Conservation (phyloP, 2,329 filamentous ascomycete genomes). For the Graphilbum fragrans region DNA sequence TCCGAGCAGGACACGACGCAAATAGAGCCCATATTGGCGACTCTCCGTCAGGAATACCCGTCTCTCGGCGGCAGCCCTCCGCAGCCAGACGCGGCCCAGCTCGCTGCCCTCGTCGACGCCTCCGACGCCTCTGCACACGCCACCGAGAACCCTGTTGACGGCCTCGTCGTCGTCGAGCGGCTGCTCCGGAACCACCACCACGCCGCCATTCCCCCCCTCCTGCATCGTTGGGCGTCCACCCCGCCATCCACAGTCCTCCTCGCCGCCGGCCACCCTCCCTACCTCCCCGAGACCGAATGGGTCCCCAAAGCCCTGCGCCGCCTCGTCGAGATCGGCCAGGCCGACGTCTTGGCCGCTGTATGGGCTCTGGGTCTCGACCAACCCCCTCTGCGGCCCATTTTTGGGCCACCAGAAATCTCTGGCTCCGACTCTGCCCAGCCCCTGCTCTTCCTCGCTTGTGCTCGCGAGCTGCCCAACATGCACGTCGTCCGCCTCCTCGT, state of each 20-base stretch:
- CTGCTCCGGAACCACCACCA: not conserved
- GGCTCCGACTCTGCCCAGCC: not conserved
- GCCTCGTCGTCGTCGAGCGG: not conserved
- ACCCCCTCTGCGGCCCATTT: not conserved
- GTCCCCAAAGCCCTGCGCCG: not conserved
- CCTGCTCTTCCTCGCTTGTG: conserved; percentile 1
- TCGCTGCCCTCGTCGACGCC: not conserved
- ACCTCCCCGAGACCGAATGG: not conserved
- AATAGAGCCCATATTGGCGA: not conserved
- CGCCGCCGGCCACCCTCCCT: not conserved
- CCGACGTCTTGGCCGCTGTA: not conserved
- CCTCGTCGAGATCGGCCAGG: not conserved
- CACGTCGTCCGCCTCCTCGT: conserved; percentile 4
- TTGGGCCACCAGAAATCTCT: not conserved
- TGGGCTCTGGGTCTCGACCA: not conserved
- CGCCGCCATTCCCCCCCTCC: not conserved
- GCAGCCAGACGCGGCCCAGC: not conserved
- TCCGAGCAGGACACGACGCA: conserved; percentile 4
- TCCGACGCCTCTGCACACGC: not conserved
- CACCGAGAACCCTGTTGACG: not conserved
- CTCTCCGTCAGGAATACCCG: not conserved
- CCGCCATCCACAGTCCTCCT: not conserved
- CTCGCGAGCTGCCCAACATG: conserved; percentile 5
- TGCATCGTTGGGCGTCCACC: not conserved
- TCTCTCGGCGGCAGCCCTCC: not conserved